Conservation (phyloP, 2,329 filamentous ascomycete species). For the Mycosphaerella sp. region DNA sequence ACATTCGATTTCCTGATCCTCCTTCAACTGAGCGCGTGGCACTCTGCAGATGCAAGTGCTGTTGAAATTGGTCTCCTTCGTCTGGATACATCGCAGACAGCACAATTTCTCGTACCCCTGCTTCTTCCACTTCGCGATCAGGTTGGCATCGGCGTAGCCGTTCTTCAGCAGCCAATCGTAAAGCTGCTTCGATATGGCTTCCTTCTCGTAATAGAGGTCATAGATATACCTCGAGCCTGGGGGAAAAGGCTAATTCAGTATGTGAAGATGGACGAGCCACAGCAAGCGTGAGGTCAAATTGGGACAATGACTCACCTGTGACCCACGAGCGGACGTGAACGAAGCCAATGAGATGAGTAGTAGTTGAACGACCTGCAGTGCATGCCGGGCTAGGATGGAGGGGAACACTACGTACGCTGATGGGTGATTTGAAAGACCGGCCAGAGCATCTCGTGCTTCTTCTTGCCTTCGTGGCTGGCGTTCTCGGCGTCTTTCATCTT, state of each 20-base stretch:
- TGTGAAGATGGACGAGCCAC: slow-evolving; percentile 4
- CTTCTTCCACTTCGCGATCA: slow-evolving; percentile 99
- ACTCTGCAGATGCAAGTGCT: slow-evolving; percentile 96
- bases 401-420: slow-evolving; percentile 56
- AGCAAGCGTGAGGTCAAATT: slow-evolving; percentile 24
- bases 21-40: slow-evolving; percentile 80
- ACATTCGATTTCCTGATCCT: slow-evolving; percentile 84
- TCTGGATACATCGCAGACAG: slow-evolving; percentile 92
- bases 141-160: slow-evolving; percentile 83
- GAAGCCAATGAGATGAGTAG: background rate
- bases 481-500: slow-evolving; percentile 96
- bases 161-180: slow-evolving; percentile 99
- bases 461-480: slow-evolving; percentile 67
- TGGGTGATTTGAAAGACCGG: slow-evolving; percentile 97
- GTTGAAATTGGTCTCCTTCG: slow-evolving; percentile 99
- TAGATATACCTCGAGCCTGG: slow-evolving; percentile 78
- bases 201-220: slow-evolving; percentile 96
- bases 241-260: slow-evolving; percentile 18
- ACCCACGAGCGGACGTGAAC: slow-evolving; percentile 15
- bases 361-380: background rate
- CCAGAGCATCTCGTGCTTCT: slow-evolving; percentile 91
- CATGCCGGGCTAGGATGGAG: background rate
- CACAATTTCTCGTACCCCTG: slow-evolving; percentile 98
- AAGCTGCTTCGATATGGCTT: slow-evolving; percentile 83
- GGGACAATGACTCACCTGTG: slow-evolving; percentile 31